phyloP scores from a whole-genome alignment of 345 rosid species.

The Luvunga scandens region DNA sequence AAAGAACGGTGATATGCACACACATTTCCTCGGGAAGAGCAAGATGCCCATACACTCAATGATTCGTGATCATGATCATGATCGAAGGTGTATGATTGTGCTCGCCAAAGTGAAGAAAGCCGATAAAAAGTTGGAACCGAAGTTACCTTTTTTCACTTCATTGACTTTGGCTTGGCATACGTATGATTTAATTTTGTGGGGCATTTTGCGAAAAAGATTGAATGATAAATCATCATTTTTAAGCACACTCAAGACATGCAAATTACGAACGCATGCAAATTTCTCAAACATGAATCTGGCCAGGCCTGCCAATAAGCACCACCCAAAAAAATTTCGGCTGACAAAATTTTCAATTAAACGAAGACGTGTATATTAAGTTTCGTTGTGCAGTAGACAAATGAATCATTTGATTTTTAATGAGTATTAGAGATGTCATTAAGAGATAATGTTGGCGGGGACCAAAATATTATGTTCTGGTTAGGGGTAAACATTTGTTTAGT shows the following conservation, averaged over 20 bases:
- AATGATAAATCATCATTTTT: not conserved
- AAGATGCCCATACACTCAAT: not conserved
- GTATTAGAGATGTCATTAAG: not conserved
- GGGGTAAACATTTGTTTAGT: too few relatives aligned
- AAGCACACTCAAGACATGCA: not conserved
- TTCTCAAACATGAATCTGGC: not conserved
- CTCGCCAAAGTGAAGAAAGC: not conserved
- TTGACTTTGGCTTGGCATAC: slow-evolving; percentile 2
- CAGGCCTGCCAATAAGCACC: not conserved
- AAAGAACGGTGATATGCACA: not conserved
- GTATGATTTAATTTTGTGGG: not conserved
- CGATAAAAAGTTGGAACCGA: not conserved
- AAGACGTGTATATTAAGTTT: not conserved
- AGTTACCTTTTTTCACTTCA: not conserved
- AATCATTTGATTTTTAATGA: not conserved
- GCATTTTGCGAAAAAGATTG: not conserved
- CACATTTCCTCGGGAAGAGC: not conserved
- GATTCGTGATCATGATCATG: not conserved
- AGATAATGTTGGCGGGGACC: not conserved
- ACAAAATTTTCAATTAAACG: not conserved
- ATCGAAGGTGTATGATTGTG: not conserved
- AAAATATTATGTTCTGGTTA: too few relatives aligned
- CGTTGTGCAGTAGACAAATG: not conserved
- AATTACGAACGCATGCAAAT: not conserved
- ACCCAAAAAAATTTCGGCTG: not conserved